These are phyloP conservation scores for Suillus variegatus DNA, from an alignment of 768 basidiomycete species.

Conservation along the genomic window DNA sequence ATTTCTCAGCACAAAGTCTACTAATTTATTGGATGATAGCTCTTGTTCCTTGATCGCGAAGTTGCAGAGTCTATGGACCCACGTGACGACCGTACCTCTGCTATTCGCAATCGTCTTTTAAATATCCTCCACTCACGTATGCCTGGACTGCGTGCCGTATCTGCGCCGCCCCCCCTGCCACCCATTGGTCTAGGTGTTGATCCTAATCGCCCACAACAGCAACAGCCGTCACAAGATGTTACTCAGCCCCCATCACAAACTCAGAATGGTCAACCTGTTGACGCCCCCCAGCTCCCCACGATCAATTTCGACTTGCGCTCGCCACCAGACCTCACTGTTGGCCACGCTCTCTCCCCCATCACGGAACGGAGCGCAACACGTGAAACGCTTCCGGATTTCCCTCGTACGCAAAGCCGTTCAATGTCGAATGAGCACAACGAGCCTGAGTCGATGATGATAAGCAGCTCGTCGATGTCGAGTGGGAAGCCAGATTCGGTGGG, in stretches of 20 bases:
- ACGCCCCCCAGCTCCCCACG: conserved; percentile 58
- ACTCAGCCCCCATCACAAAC: conserved; percentile 20
- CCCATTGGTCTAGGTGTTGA: conserved; percentile 18
- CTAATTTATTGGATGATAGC: conserved; percentile 42
- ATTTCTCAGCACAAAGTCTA: background rate
- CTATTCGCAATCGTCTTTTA: conserved; percentile 61
- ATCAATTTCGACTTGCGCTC: conserved; percentile 44
- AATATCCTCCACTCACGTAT: conserved; percentile 66
- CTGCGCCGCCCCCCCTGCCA: conserved; percentile 19
- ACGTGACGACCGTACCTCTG: conserved; percentile 74
- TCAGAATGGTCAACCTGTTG: conserved; percentile 12
- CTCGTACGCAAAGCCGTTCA: conserved; percentile 17
- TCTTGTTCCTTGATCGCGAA: conserved; percentile 87
- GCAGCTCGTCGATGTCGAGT: conserved; percentile 26
- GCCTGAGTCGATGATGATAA: conserved; percentile 12
- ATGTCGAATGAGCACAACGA: conserved; percentile 17
- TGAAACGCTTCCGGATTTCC: conserved; percentile 28
- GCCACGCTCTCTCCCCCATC: conserved; percentile 61
- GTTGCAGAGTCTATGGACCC: conserved; percentile 77
- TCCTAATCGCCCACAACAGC: conserved; percentile 18
- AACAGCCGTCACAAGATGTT: conserved; percentile 33
- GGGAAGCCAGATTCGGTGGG: conserved; percentile 16
- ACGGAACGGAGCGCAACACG: conserved; percentile 48
- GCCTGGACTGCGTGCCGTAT: conserved; percentile 28
- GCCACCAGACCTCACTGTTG: conserved; percentile 14